A percentile compares a stretch with the other conserved stretches of the same genome.
phyloP scores from a whole-genome alignment of 2,329 filamentous ascomycete genomes.

The Akanthomyces uredinophilus region DNA sequence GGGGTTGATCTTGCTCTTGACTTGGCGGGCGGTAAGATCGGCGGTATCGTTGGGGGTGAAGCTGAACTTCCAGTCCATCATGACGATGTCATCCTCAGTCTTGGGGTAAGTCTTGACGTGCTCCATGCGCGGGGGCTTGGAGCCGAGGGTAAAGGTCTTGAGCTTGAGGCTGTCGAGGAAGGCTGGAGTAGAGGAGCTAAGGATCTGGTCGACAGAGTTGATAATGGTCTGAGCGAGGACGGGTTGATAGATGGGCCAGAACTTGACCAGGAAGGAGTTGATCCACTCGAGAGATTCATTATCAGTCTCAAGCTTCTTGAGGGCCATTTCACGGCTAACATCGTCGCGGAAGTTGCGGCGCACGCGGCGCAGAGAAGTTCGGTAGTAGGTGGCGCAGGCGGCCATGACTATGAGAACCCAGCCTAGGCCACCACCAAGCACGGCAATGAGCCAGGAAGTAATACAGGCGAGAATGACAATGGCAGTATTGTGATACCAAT shows the following conservation, averaged over 20 bases:
- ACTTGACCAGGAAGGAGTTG: constrained; percentile 96
- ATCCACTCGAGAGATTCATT: constrained; percentile 96
- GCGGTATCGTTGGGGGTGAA: constrained; percentile 93
- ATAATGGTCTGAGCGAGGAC: constrained; percentile 89
- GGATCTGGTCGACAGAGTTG: constrained; percentile 89
- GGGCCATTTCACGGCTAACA: constrained; percentile 79
- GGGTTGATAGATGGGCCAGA: constrained; percentile 98
- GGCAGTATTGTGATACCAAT: constrained; percentile 98
- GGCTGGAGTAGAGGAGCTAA: constrained; percentile 84
- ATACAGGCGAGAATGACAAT: constrained; percentile 91
- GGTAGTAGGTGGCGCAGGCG: constrained; percentile 88
- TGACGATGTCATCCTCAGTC: constrained; percentile 86
- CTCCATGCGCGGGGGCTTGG: constrained; percentile 91
- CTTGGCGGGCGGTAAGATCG: constrained; percentile 83
- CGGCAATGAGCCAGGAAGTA: constrained; percentile 81
- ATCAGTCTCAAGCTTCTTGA: constrained; percentile 83
- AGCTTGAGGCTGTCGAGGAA: constrained; percentile 92
- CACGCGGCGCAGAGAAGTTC: constrained; percentile 88
- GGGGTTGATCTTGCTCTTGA: constrained; percentile 94
- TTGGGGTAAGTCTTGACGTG: constrained; percentile 98
- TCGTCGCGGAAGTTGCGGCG: constrained; percentile 96
- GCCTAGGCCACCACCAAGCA: constrained; percentile 82
- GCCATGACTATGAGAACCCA: constrained; percentile 96
- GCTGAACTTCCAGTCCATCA: constrained; percentile 99
- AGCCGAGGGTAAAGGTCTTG: constrained; percentile 89